Base-by-base conservation (phyloP, 192 early-diverging fungal genomes). In the Coemansia reversa region DNA sequence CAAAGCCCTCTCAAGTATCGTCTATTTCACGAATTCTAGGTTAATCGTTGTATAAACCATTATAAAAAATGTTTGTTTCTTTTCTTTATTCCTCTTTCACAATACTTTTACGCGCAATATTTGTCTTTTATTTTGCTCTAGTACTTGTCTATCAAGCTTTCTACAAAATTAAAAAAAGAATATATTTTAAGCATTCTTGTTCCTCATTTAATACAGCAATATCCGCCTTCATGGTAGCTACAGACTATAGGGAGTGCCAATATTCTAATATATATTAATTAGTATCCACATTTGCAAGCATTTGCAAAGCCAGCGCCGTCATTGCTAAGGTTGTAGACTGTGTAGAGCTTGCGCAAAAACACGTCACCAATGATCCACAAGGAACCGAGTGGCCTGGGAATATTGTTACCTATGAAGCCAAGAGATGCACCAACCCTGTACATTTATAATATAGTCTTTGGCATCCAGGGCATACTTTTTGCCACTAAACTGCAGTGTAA, bases 321-420 rank as follows among this genome's bases (percentile, higher is more conserved):
- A 65, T 84, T 80, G 63, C 75, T 78, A 63, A 84, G 78, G 29
- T 84, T 77, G 51, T 84, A 80, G 48, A 80, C 86, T 14, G 86
- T 86, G 68, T 92, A 92, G 81, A 79, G 92, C 79, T 91, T 92
- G 72, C 91, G 86, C 54, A 94, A 74, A 73, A 91, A 93, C 22
- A 87, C 90, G 79, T 90, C 91, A 20, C 92, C 91, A 9, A 94
- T 86, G 50, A 94, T 92, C 92, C 92, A 93, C 55, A 93, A 85
- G 30, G 89, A 87, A n/a, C 88, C 89, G 27, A 88, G 70, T 9
- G 83, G 84, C 61, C 83, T 87, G 5, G 92, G 91, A 60, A 94
- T 88, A 62, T 96, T 94, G 73, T 94, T 86, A 35, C 95, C 96
- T 90, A 96, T 94, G 78, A 99, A 98, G 25, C 84, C 88, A 51